Evolutionary conservation across 75 land plant species (phyloP).

Genomic region (Selaginella moellendorffii): DNA sequence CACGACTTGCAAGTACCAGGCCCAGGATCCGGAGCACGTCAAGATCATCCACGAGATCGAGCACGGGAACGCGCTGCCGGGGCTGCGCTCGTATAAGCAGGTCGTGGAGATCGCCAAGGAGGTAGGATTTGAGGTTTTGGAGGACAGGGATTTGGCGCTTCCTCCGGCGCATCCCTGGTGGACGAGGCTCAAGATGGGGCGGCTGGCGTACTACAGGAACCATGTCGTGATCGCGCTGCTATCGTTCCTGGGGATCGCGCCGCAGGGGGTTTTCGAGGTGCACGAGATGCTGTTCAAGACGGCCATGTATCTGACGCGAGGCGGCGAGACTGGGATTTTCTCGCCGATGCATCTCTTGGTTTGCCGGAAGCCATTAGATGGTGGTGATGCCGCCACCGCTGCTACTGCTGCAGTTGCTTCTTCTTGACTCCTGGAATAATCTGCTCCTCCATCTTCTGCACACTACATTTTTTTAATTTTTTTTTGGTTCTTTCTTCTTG

Average conservation of each 20-base stretch:
- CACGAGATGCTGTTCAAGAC: conserved; percentile 84
- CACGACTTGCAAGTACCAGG: conserved; percentile 47
- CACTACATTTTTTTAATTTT: too few relatives aligned
- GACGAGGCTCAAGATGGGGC: conserved; percentile 71
- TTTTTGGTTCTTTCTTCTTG: neutral
- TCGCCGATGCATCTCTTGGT: conserved; percentile 75
- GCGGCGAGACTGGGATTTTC: conserved; percentile 75
- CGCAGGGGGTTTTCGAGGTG: conserved; percentile 73
- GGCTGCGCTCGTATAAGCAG: conserved; percentile 51
- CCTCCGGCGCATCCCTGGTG: conserved; percentile 88
- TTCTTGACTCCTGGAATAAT: too few relatives aligned
- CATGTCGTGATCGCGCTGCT: conserved; percentile 54
- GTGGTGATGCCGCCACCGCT: neutral
- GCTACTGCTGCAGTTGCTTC: neutral
- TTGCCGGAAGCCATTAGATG: conserved; percentile 66
- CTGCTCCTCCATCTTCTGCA: too few relatives aligned
- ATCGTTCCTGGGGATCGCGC: conserved; percentile 52
- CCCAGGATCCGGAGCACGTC: conserved; percentile 51
- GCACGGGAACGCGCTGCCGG: conserved; percentile 80
- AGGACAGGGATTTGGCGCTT: conserved; percentile 65
- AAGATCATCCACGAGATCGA: conserved; percentile 83
- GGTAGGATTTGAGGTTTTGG: conserved; percentile 81
- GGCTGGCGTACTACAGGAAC: conserved; percentile 70
- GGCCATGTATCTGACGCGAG: conserved; percentile 45
- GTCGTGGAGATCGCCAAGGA: conserved; percentile 43